Conservation (phyloP, 176 grass and related monocot species). For the Eragrostis nindensis region DNA sequence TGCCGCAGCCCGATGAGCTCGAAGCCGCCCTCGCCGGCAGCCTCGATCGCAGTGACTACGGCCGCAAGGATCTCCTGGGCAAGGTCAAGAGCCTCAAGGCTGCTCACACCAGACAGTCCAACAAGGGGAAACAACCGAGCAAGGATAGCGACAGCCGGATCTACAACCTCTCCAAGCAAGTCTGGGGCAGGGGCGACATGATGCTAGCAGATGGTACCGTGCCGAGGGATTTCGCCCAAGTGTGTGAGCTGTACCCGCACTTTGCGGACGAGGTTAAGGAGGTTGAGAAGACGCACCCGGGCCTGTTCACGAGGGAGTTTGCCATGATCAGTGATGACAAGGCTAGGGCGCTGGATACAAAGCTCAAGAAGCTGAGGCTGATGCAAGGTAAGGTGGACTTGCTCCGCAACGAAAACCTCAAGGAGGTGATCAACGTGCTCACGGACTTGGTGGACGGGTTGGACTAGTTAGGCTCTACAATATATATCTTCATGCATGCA, state of each 20-base stretch:
- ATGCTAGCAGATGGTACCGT: neutral
- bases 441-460: conserved; percentile 25
- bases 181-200: conserved; percentile 19
- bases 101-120: neutral
- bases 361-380: conserved; percentile 57
- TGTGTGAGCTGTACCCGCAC: conserved; percentile 39
- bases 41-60: conserved; percentile 37
- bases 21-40: conserved; percentile 18
- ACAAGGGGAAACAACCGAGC: conserved; percentile 19
- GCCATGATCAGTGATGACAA: conserved; percentile 40
- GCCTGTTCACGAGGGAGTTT: conserved; percentile 51
- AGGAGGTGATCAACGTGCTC: conserved; percentile 50
- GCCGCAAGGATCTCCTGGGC: conserved; percentile 11
- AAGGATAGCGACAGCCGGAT: conserved; percentile 44
- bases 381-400: conserved; percentile 17
- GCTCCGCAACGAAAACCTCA: conserved; percentile 11
- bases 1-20: conserved; percentile 33
- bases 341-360: conserved; percentile 45
- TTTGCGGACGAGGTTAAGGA: conserved; percentile 42
- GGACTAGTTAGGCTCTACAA: too few relatives aligned
- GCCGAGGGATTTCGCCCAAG: neutral
- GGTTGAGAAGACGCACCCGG: conserved; percentile 9
- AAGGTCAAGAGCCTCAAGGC: conserved; percentile 43
- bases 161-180: conserved; percentile 39
- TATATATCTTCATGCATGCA: neutral